These are phyloP conservation scores for Cadophora malorum DNA, from an alignment of 2,329 filamentous ascomycete species.

Conservation along the genomic window DNA sequence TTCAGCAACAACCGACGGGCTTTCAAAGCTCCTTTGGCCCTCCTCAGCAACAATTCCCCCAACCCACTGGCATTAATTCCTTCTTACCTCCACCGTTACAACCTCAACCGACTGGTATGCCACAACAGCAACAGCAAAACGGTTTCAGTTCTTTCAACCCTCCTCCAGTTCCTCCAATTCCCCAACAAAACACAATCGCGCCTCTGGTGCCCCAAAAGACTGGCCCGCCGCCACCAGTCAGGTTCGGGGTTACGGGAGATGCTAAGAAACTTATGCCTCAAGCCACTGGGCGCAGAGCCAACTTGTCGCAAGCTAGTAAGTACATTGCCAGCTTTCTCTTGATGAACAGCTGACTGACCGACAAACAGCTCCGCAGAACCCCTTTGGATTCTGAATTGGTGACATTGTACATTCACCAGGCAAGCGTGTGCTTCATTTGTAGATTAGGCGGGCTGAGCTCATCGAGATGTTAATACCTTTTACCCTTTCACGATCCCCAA, in stretches of 20 bases:
- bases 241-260: conserved; percentile 80
- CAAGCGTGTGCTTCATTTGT: conserved; percentile 38
- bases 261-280: conserved; percentile 83
- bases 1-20: conserved; percentile 57
- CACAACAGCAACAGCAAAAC: conserved; percentile 54
- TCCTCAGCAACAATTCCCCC: conserved; percentile 47
- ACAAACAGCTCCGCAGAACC: conserved; percentile 67
- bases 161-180: conserved; percentile 56
- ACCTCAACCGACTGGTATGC: conserved; percentile 62
- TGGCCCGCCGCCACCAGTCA: conserved; percentile 83
- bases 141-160: conserved; percentile 53
- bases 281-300: conserved; percentile 87
- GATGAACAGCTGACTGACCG: conserved; percentile 30
- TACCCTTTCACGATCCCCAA: background rate
- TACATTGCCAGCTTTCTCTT: conserved; percentile 45
- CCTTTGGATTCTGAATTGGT: conserved; percentile 66
- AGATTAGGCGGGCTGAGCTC: conserved; percentile 42
- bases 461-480: conserved; percentile 39
- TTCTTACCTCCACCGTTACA: conserved; percentile 65
- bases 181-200: conserved; percentile 62
- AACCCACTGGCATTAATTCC: conserved; percentile 57
- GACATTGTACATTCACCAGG: conserved; percentile 37
- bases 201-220: conserved; percentile 80
- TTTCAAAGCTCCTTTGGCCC: conserved; percentile 53
- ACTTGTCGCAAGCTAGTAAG: conserved; percentile 95